Evolutionary conservation across 495 filamentous ascomycete genomes (phyloP), one percentile per base, ranked within the genome.

Genomic region (Tuber microsphaerosporum): DNA sequence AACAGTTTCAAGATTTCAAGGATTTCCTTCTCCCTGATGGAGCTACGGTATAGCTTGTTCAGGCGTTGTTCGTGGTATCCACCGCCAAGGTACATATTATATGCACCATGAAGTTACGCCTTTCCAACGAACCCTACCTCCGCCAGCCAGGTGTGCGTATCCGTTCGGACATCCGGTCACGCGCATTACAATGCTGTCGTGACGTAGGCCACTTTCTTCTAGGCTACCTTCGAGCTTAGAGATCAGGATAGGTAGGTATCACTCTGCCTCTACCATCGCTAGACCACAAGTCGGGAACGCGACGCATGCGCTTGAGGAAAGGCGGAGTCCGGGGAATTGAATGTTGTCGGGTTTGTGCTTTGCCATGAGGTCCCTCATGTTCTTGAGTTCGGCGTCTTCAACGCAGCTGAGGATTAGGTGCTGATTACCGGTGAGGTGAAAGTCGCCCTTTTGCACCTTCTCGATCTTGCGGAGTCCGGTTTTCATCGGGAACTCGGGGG

Each of bases 81-180:
- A 78, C 95, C 95, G 70, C 95, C 95, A 20, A 99, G 89, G 83
- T 98, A 98, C 95, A 99, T 83, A 86, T 99, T 98, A 85, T 99
- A 99, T 12, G 95, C 94, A 78, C 94, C 94, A 74, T n/a, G n/a
- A n/a, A n/a, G n/a, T n/a, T 88, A 98, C 3, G 95, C 94, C 86
- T 99, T 99, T 76, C 95, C 95, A 65, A 99, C 95, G 80, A 99
- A 98, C 39, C 92, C 95, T 43, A 97, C 92, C 84, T 99, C 95
- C 6, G 95, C 95, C 16, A 99, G 87, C 95, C 95, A 99, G 95
- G 34, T 96, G 88, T 19, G 95, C 96, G 83, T 96, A 99, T 48
- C 95, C 95, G 88, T 99, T 99, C 69, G 95, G 95, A 82, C 95
- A 99, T 75, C 95, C 95, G n/a, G 95, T 99, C 96, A 99, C 98